A percentile compares a stretch with the other conserved stretches of the same genome.
Conservation (phyloP, 1,284 basidiomycete genomes). For the Xanthoconium separans region DNA sequence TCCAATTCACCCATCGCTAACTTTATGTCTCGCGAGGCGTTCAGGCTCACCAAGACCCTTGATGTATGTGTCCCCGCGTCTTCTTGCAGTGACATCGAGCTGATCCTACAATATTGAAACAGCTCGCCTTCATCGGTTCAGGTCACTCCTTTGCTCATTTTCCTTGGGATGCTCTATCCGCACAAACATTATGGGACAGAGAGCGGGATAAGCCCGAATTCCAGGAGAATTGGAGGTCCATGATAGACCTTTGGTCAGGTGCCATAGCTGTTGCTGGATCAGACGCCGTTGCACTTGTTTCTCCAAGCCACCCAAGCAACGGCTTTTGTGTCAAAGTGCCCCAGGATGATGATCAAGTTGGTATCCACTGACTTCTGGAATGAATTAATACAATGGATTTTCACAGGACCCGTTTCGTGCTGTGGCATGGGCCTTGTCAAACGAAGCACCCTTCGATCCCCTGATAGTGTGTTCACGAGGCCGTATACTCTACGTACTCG, state of each 20-base stretch:
- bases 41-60: slow-evolving; percentile 28
- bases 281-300: slow-evolving; percentile 30
- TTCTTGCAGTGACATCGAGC: not conserved
- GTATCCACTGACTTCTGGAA: slow-evolving; percentile 3
- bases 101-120: slow-evolving; percentile 8
- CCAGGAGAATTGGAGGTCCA: slow-evolving; percentile 42
- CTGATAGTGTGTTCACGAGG: slow-evolving; percentile 53
- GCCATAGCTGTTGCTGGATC: slow-evolving; percentile 47
- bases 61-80: slow-evolving; percentile 24
- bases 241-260: slow-evolving; percentile 47
- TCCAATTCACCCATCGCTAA: not conserved
- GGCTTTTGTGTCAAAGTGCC: slow-evolving; percentile 37
- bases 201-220: slow-evolving; percentile 32
- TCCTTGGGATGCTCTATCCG: slow-evolving; percentile 54
- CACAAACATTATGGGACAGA: slow-evolving; percentile 49
- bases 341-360: slow-evolving; percentile 17
- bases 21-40: slow-evolving; percentile 13
- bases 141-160: slow-evolving; percentile 48
- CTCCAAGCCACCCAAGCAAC: slow-evolving; percentile 24
- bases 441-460: slow-evolving; percentile 47
- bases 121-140: slow-evolving; percentile 27
- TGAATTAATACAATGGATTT: not conserved
- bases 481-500: slow-evolving; percentile 53
- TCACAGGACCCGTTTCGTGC: slow-evolving; percentile 23
- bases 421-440: slow-evolving; percentile 58